Evolutionary conservation across 2,329 filamentous ascomycete genomes (phyloP).

Genomic region (Ceratocystis papillata): DNA sequence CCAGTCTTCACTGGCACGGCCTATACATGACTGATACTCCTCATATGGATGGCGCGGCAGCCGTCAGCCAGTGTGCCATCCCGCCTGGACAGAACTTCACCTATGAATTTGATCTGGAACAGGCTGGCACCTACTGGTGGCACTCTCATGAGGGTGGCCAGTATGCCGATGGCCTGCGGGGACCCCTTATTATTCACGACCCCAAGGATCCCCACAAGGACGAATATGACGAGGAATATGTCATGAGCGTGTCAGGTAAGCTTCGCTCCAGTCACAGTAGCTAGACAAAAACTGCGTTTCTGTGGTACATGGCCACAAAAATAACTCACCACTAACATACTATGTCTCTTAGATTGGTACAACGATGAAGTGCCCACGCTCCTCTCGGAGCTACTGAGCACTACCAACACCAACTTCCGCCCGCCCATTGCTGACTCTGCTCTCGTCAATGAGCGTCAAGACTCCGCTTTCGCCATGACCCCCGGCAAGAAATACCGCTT

Average conservation of each 20-base stretch:
- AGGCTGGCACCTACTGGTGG: constrained; percentile 40
- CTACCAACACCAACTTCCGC: constrained; percentile 38
- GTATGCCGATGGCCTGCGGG: constrained; percentile 49
- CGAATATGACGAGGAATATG: constrained; percentile 43
- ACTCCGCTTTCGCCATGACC: constrained; percentile 24
- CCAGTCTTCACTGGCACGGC: constrained; percentile 49
- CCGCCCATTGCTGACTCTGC: constrained; percentile 44
- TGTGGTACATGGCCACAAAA: too few species aligned
- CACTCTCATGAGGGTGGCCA: constrained; percentile 33
- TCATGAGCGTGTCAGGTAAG: constrained; percentile 38
- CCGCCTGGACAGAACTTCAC: constrained; percentile 42
- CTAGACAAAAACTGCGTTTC: not conserved
- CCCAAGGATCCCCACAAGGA: constrained; percentile 37
- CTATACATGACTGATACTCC: constrained; percentile 43
- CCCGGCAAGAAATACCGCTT: constrained; percentile 36
- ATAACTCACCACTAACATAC: not conserved
- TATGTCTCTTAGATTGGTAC: constrained; percentile 41
- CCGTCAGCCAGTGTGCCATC: constrained; percentile 45
- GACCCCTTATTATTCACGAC: constrained; percentile 44
- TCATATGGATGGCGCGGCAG: constrained; percentile 49
- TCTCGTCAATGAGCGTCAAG: constrained; percentile 41
- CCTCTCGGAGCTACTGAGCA: constrained; percentile 37
- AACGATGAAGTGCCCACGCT: constrained; percentile 43
- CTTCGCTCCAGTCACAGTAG: not conserved
- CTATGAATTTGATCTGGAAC: constrained; percentile 41